Evolutionary conservation across 2,329 filamentous ascomycete genomes (phyloP).

Genomic region (Colletotrichum sojae): DNA sequence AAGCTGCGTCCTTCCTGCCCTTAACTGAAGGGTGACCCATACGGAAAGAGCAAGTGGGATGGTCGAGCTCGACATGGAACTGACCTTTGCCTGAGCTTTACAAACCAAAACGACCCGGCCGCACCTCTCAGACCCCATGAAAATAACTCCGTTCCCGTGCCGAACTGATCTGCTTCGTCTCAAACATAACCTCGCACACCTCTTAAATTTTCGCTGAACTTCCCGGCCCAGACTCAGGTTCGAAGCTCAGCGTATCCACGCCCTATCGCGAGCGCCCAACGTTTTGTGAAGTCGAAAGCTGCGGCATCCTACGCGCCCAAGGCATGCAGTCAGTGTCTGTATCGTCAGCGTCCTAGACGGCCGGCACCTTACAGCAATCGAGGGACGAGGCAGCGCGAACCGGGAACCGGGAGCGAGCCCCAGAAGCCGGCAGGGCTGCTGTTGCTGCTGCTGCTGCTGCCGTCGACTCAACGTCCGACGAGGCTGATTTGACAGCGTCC

Average conservation of each 20-base stretch:
- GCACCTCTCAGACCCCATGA: slow-evolving; percentile 33
- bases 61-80: no score
- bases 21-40: slow-evolving; percentile 19
- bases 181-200: slow-evolving; percentile 37
- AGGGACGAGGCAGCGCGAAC: slow-evolving; percentile 22
- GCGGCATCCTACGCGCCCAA: slow-evolving; percentile 14
- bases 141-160: slow-evolving; percentile 36
- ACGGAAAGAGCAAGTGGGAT: no score
- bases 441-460: no score
- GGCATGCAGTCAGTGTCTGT: slow-evolving; percentile 33
- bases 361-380: slow-evolving; percentile 26
- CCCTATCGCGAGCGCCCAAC: slow-evolving; percentile 3
- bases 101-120: slow-evolving; percentile 27
- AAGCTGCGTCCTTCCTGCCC: slow-evolving; percentile 32
- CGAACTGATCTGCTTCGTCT: slow-evolving; percentile 30
- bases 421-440: slow-evolving; percentile 8
- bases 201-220: slow-evolving; percentile 13
- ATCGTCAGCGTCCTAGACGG: slow-evolving; percentile 34
- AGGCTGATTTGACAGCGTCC: slow-evolving; percentile 5
- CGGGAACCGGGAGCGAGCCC: background rate
- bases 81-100: background rate
- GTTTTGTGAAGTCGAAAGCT: slow-evolving; percentile 21
- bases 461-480: slow-evolving; percentile 8
- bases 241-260: slow-evolving; percentile 13
- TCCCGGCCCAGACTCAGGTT: background rate